Evolutionary conservation across 352 stramenopile genomes (phyloP), one percentile per base, ranked within the genome.

Genomic region (Phytophthora macrochlamydospora): DNA sequence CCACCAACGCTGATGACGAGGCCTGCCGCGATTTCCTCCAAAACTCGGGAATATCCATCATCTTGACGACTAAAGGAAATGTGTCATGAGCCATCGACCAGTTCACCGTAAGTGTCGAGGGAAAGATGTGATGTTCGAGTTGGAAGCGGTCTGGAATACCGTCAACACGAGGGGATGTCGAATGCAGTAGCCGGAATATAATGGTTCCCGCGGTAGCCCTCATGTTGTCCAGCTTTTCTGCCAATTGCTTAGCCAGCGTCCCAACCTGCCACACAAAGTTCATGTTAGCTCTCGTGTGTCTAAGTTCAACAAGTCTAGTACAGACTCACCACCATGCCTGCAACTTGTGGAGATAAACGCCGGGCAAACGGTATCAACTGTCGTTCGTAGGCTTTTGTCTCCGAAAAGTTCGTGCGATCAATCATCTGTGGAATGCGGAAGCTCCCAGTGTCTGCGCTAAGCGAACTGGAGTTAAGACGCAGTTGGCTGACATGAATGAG

Each of bases 221-320:
- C 45, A 99, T 93, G 51, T 76, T 79, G 73, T 99, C 97, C 5
- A 99, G 85, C 66, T 99, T 99, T 71, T 99, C 97, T 33, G 85
- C 83, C 28, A 99, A 76, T 71, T 99, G 97, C 62, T 98, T 98
- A 7, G 97, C 79, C n/a, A 98, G 67, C 2, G 80, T 79, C 51
- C 79, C 80, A 24, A 90, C 95, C 85, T 80, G 88, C 51, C 54
- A 42, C 74, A 79, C 18, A 44, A 11, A 44, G 8, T n/a, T 59
- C 29, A 55, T 42, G 30, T 73, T 71, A 73, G 59, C 18, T 24
- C 18, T 24, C 18, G 18, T 24, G 18, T 24, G 18, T 24, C 18
- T 24, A 24, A 24, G 18, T 24, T 35, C 3, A 24, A 46, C 37
- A 59, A 31, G 56, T 3, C 14, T 33, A 50, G 18, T n/a, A 7